Percentiles rank a stretch among this genome's conserved stretches.
Evolutionary conservation across 768 basidiomycete species (phyloP).

Genomic region (Astraeus odoratus): DNA sequence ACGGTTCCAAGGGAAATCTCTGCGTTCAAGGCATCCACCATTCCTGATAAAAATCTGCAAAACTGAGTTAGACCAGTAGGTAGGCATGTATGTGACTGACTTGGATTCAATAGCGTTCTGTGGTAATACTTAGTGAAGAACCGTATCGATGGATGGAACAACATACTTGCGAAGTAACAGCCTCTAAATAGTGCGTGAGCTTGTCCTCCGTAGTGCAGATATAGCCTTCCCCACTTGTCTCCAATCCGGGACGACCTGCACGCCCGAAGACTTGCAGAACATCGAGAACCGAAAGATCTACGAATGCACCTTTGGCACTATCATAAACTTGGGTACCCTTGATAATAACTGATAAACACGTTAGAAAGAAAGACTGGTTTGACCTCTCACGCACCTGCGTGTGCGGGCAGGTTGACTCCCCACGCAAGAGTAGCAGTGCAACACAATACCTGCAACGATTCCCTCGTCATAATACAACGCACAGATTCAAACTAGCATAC

Average conservation of each 20-base stretch:
- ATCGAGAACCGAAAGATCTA: conserved; percentile 89
- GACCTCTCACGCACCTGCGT: conserved; percentile 59
- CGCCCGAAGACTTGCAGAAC: conserved; percentile 97
- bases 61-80: background rate
- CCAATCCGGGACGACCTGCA: conserved; percentile 83
- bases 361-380: conserved; percentile 5
- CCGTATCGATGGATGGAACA: background rate
- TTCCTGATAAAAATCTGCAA: conserved; percentile 67
- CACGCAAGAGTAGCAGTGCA: conserved; percentile 98
- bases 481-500: conserved; percentile 31
- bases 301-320: conserved; percentile 80
- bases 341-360: conserved; percentile 61
- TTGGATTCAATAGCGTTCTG: conserved; percentile 95
- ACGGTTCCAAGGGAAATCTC: conserved; percentile 95
- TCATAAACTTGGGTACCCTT: conserved; percentile 98
- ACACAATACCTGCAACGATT: conserved; percentile 68
- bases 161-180: conserved; percentile 76
- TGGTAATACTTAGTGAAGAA: conserved; percentile 1
- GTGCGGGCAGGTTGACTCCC: conserved; percentile 98
- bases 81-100: conserved; percentile 32
- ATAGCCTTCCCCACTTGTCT: conserved; percentile 92
- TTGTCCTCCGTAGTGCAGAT: conserved; percentile 96
- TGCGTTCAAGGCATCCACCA: conserved; percentile 89
- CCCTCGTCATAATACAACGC: background rate
- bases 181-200: conserved; percentile 82